Evolutionary conservation across 73 alveolate genomes (phyloP).

Genomic region (Paramecium sexaurelia): DNA sequence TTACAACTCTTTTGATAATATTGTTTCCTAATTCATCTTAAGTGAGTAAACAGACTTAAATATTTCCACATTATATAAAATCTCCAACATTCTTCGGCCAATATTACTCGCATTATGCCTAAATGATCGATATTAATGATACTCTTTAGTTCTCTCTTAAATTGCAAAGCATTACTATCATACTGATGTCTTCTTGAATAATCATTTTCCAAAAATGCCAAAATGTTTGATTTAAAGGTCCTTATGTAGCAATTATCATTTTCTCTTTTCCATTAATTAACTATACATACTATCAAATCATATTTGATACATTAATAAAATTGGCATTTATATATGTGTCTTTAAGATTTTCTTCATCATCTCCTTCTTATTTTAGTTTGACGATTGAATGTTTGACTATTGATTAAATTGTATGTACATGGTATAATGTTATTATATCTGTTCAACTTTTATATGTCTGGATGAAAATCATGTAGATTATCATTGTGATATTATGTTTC

Average conservation of each 20-base stretch:
- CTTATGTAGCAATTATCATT: conserved; percentile 92
- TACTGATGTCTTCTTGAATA: conserved; percentile 83
- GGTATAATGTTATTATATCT: conserved; percentile 84
- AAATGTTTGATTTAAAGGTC: conserved; percentile 87
- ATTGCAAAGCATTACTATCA: conserved; percentile 89
- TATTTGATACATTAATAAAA: conserved; percentile 73
- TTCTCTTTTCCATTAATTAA: conserved; percentile 64
- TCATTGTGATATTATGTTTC: conserved; percentile 12
- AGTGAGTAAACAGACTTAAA: conserved; percentile 69
- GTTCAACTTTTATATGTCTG: conserved; percentile 71
- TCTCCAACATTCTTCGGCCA: conserved; percentile 84
- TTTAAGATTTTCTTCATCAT: conserved; percentile 35
- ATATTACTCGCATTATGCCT: conserved; percentile 88
- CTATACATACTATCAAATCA: conserved; percentile 64
- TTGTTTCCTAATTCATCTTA: conserved; percentile 76
- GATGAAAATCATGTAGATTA: conserved; percentile 69
- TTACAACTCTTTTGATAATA: conserved; percentile 75
- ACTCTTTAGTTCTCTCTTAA: conserved; percentile 83
- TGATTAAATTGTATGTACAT: conserved; percentile 42
- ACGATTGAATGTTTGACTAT: conserved; percentile 63
- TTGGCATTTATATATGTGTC: conserved; percentile 85
- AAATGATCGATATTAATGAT: conserved; percentile 35
- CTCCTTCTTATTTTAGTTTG: conserved; percentile 6
- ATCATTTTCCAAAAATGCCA: conserved; percentile 96
- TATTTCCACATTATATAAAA: conserved; percentile 47